A percentile compares a stretch with the other conserved stretches of the same genome.
Evolutionary conservation across 164 flowering plant species (phyloP).

Genomic region (Saururus chinensis): DNA sequence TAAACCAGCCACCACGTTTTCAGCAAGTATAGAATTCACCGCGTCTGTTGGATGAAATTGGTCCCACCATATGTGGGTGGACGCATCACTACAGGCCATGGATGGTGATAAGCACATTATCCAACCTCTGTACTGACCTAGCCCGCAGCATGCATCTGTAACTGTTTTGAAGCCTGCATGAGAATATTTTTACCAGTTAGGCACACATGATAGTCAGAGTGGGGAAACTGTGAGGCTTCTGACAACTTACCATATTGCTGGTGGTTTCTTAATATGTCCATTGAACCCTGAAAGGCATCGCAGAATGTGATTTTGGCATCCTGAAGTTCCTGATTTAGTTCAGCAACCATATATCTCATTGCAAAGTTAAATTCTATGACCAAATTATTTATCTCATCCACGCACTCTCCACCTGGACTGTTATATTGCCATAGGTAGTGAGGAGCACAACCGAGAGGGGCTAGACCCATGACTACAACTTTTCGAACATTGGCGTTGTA

Average conservation of each 20-base stretch:
- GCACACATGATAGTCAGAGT: too few species aligned
- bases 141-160: slow-evolving; percentile 80
- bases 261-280: slow-evolving; percentile 60
- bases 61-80: slow-evolving; percentile 88
- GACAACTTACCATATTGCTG: slow-evolving; percentile 46
- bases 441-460: slow-evolving; percentile 92
- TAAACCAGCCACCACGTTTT: slow-evolving; percentile 74
- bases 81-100: slow-evolving; percentile 71
- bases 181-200: background rate
- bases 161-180: slow-evolving; percentile 52
- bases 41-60: slow-evolving; percentile 90
- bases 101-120: slow-evolving; percentile 61
- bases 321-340: slow-evolving; percentile 45
- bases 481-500: slow-evolving; percentile 50
- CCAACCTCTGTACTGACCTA: slow-evolving; percentile 68
- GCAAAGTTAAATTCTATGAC: slow-evolving; percentile 63
- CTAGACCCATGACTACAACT: slow-evolving; percentile 70
- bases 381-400: slow-evolving; percentile 61
- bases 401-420: slow-evolving; percentile 54
- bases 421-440: slow-evolving; percentile 60
- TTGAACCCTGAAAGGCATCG: slow-evolving; percentile 60
- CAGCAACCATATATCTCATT: slow-evolving; percentile 62
- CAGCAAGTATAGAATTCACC: slow-evolving; percentile 76
- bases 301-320: slow-evolving; percentile 59
- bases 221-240: background rate